A percentile compares a stretch with the other conserved stretches of the same genome.
Evolutionary conservation across 169 alveolate species (phyloP).

Genomic region (Eimeria necatrix): DNA sequence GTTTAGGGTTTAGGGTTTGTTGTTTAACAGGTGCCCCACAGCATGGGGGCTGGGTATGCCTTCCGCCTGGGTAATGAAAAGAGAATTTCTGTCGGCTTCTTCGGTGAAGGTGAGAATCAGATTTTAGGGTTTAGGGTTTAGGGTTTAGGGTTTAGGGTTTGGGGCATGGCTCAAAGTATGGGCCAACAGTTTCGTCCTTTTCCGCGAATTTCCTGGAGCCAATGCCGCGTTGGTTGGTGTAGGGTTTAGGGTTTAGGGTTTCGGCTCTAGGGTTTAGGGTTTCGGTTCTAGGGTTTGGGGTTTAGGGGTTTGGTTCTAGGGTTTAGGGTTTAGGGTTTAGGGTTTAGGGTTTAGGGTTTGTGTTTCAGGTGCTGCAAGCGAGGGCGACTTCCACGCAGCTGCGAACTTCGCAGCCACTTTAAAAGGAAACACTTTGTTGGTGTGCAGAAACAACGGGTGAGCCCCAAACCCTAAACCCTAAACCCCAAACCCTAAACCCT

Average conservation of each 20-base stretch:
- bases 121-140: not conserved
- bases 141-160: too few species aligned
- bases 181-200: not conserved
- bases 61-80: constrained; percentile 90
- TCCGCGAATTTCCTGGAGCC: not conserved
- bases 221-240: too few species aligned
- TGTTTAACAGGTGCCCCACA: constrained; percentile 96
- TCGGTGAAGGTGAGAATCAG: constrained; percentile 99
- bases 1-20: too few species aligned
- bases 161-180: too few species aligned
- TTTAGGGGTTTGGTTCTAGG: too few species aligned
- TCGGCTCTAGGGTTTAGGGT: too few species aligned
- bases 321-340: too few species aligned
- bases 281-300: too few species aligned
- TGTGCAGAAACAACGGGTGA: constrained; percentile 95
- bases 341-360: too few species aligned
- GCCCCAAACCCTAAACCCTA: too few species aligned
- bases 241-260: too few species aligned
- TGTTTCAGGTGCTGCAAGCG: constrained; percentile 98
- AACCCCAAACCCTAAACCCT: not conserved
- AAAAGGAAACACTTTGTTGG: constrained; percentile 94
- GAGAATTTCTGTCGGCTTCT: constrained; percentile 94
- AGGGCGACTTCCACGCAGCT: constrained; percentile 98
- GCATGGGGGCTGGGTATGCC: constrained; percentile 97
- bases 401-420: constrained; percentile 97